Conservation (phyloP, 1,284 basidiomycete genomes). For the Coriolopsis trogii region DNA sequence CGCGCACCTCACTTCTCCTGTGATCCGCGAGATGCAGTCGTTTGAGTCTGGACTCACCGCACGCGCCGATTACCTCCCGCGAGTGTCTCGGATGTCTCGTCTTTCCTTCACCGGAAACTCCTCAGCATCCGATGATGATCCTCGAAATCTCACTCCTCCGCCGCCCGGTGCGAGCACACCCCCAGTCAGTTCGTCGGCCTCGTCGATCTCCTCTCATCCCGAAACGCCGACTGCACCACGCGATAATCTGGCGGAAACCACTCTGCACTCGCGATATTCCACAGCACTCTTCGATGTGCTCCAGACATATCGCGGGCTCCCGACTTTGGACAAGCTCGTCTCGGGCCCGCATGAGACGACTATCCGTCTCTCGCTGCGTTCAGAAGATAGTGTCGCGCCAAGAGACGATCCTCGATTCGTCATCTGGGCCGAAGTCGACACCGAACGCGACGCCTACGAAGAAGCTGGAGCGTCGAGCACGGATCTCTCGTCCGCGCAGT, state of each 20-base stretch:
- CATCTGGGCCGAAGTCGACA: slow-evolving; percentile 74
- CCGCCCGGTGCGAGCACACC: slow-evolving; percentile 8
- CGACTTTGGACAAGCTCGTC: slow-evolving; percentile 62
- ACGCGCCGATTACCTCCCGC: slow-evolving; percentile 41
- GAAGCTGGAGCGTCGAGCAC: slow-evolving; percentile 50
- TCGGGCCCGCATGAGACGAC: slow-evolving; percentile 52
- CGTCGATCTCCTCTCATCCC: slow-evolving; percentile 14
- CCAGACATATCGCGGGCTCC: slow-evolving; percentile 79
- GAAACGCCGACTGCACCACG: slow-evolving; percentile 10
- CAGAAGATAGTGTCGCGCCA: slow-evolving; percentile 68
- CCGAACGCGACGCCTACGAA: slow-evolving; percentile 43
- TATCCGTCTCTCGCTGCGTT: slow-evolving; percentile 65
- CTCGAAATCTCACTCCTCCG: slow-evolving; percentile 5
- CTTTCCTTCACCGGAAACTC: slow-evolving; percentile 16
- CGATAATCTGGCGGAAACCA: slow-evolving; percentile 39
- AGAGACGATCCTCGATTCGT: slow-evolving; percentile 86
- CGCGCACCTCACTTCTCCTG: slow-evolving; percentile 43
- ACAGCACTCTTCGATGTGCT: slow-evolving; percentile 79
- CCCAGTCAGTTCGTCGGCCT: slow-evolving; percentile 7
- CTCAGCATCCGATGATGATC: slow-evolving; percentile 23
- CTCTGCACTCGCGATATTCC: slow-evolving; percentile 64
- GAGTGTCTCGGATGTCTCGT: slow-evolving; percentile 23
- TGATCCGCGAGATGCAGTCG: slow-evolving; percentile 76
- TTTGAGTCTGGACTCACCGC: slow-evolving; percentile 81
- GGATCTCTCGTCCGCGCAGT: slow-evolving; percentile 45